Percentiles rank a stretch among this genome's conserved stretches.
Evolutionary conservation across 176 grass and related monocot species (phyloP).

Genomic region (Otatea glauca): DNA sequence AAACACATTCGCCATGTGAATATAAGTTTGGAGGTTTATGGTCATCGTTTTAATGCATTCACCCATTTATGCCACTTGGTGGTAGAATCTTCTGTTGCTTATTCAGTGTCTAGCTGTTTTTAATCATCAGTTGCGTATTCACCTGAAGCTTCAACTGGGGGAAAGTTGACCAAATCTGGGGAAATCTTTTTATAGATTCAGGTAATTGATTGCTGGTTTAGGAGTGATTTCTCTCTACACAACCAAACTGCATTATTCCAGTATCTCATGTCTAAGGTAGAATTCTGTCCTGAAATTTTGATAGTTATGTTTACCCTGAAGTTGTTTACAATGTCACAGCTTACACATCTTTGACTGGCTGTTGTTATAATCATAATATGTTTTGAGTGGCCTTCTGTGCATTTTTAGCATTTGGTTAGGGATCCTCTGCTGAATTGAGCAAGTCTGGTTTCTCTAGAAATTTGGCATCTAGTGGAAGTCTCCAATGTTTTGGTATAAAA

Average conservation of each 20-base stretch:
- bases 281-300: not conserved
- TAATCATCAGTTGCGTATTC: constrained; percentile 25
- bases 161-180: constrained; percentile 1
- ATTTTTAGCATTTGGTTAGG: constrained; percentile 12
- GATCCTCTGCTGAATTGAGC: constrained; percentile 14
- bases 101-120: constrained; percentile 17
- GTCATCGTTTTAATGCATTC: constrained; percentile 10
- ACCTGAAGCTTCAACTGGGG: constrained; percentile 19
- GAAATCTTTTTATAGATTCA: constrained; percentile 34
- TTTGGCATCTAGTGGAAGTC: constrained; percentile 3
- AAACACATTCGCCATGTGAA: constrained; percentile 10
- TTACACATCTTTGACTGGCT: not conserved
- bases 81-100: constrained; percentile 26
- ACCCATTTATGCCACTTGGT: constrained; percentile 26
- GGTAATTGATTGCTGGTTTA: constrained; percentile 33
- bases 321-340: constrained; percentile 1
- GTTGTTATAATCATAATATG: constrained; percentile 10
- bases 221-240: not conserved
- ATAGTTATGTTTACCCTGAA: constrained; percentile 20
- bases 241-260: not conserved
- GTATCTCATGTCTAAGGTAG: constrained; percentile 15
- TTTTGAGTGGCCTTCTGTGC: not conserved
- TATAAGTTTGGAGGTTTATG: constrained; percentile 23
- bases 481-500: not conserved
- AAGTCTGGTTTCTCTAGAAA: not conserved